A percentile compares a stretch with the other conserved stretches of the same genome.
phyloP scores from a whole-genome alignment of 2,329 filamentous ascomycete species.

The Phymatotrichopsis omnivora region DNA sequence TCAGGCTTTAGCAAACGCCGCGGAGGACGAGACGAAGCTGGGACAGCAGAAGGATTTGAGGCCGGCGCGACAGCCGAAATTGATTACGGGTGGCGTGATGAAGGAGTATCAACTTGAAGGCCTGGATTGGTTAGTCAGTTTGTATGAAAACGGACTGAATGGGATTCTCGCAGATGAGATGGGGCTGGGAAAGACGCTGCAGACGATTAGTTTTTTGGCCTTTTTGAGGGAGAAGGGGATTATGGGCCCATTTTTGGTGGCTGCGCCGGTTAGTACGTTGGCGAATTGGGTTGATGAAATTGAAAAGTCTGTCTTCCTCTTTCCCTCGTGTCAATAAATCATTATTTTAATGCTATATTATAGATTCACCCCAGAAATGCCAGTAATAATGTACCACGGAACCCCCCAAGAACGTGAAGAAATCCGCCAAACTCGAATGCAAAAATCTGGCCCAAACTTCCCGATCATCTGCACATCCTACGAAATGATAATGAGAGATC shows the following conservation, averaged over 20 bases:
- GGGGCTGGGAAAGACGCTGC: conserved; percentile 81
- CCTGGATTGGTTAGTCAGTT: conserved; percentile 75
- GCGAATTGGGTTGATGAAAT: conserved; percentile 97
- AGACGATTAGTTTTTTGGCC: conserved; percentile 79
- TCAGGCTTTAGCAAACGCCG: conserved; percentile 49
- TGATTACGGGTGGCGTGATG: conserved; percentile 82
- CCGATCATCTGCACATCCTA: conserved; percentile 92
- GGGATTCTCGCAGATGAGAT: conserved; percentile 91
- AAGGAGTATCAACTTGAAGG: conserved; percentile 89
- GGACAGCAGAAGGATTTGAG: conserved; percentile 55
- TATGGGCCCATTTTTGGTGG: conserved; percentile 83
- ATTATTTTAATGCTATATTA: too few species aligned
- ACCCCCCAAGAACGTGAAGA: conserved; percentile 64
- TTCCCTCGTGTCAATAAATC: neutral
- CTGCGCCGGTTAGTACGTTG: conserved; percentile 80
- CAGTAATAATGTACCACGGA: conserved; percentile 85
- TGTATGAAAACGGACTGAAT: conserved; percentile 83
- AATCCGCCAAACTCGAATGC: conserved; percentile 60
- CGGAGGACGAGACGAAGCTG: conserved; percentile 49
- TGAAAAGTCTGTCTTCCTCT: conserved; percentile 56
- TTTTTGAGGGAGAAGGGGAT: conserved; percentile 77
- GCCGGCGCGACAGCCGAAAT: conserved; percentile 75
- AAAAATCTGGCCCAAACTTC: conserved; percentile 58
- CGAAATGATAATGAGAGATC: conserved; percentile 89
- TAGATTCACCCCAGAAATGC: conserved; percentile 57